These are phyloP conservation scores for Ustilaginoidea virens DNA, from an alignment of 2,329 filamentous ascomycete genomes.

Conservation along the genomic window DNA sequence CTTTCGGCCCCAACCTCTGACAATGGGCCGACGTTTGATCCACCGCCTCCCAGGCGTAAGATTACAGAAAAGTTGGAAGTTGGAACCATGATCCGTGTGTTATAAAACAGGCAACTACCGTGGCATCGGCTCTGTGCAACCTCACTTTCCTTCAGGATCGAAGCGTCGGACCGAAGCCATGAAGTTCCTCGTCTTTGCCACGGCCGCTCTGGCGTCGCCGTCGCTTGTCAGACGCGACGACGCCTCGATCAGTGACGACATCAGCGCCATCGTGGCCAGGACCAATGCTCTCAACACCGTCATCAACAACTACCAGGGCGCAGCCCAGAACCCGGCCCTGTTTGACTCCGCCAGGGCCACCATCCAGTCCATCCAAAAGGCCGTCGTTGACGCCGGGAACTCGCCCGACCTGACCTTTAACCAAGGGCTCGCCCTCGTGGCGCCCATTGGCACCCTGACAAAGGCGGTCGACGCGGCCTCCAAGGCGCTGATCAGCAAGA, in stretches of 20 bases:
- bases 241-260: neutral
- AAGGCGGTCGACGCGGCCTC: neutral
- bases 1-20: too few species aligned
- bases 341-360: neutral
- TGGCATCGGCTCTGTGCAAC: neutral
- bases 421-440: neutral
- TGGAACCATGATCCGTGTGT: too few species aligned
- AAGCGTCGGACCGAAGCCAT: neutral
- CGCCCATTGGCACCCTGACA: neutral
- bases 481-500: constrained; percentile 1
- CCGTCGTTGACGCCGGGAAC: neutral
- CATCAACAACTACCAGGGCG: neutral
- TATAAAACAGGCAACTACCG: too few species aligned
- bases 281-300: neutral
- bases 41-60: too few species aligned
- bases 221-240: constrained; percentile 1
- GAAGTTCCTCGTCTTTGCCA: constrained; percentile 6
- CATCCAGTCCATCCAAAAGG: constrained; percentile 1
- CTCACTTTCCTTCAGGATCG: neutral
- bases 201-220: constrained; percentile 1
- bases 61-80: too few species aligned
- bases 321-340: constrained; percentile 1
- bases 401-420: neutral
- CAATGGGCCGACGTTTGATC: too few species aligned
- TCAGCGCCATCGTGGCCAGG: neutral